Conservation (phyloP, 768 basidiomycete species). For the Pleurotus pulmonarius region DNA sequence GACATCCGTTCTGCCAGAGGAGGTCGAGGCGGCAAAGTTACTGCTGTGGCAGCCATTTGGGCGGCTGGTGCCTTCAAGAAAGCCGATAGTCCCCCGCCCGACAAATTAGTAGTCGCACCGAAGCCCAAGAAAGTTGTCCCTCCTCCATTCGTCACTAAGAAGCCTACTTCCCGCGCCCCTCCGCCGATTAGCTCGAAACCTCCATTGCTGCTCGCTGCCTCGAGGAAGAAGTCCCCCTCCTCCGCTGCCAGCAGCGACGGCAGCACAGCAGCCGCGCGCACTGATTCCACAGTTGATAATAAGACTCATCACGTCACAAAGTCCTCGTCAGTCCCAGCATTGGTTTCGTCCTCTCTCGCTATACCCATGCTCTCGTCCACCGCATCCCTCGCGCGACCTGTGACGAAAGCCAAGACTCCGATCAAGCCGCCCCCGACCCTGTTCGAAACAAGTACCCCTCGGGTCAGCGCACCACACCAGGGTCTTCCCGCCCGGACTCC, state of each 20-base stretch:
- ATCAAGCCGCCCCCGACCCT: constrained; percentile 33
- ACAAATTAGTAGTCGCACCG: neutral
- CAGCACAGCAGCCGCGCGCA: neutral
- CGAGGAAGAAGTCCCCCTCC: constrained; percentile 6
- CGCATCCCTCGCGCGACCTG: constrained; percentile 64
- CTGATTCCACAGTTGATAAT: constrained; percentile 6
- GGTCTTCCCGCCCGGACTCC: constrained; percentile 17
- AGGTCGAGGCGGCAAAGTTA: constrained; percentile 70
- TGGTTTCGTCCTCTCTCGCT: constrained; percentile 70
- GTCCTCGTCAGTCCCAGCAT: constrained; percentile 63
- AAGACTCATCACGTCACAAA: constrained; percentile 42
- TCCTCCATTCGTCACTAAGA: neutral
- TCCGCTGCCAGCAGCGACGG: constrained; percentile 5
- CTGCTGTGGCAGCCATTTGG: constrained; percentile 74
- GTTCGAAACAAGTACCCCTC: constrained; percentile 18
- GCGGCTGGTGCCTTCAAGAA: constrained; percentile 40
- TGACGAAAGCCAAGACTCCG: constrained; percentile 16
- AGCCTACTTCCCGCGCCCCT: constrained; percentile 8
- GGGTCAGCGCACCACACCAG: constrained; percentile 5
- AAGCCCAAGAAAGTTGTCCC: neutral
- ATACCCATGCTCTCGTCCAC: constrained; percentile 71
- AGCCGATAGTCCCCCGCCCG: constrained; percentile 8
- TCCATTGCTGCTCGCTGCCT: constrained; percentile 1
- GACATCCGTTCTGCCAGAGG: constrained; percentile 76
- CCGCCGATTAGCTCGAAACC: neutral